Evolutionary conservation across 179 eudicot species (phyloP).

Genomic region (Beta macrorhiza): DNA sequence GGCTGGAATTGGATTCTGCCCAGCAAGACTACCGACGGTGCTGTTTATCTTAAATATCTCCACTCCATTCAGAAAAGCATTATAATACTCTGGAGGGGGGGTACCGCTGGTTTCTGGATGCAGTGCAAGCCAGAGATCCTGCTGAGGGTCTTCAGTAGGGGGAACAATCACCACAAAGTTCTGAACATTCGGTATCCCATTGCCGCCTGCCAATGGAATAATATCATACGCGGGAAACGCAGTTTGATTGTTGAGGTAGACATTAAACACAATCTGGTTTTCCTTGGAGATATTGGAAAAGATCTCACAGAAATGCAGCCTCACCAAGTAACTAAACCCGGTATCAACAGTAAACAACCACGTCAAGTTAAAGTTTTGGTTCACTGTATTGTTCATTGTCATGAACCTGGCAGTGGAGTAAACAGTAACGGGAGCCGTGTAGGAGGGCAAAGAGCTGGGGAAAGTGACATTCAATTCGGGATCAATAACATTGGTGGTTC

Average conservation of each 20-base stretch:
- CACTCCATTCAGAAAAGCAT: constrained; percentile 68
- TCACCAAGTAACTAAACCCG: constrained; percentile 68
- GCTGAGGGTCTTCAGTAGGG: constrained; percentile 42
- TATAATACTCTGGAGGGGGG: constrained; percentile 42
- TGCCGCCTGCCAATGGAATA: constrained; percentile 38
- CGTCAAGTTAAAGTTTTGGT: constrained; percentile 57
- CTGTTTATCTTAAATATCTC: constrained; percentile 70
- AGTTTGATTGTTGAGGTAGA: constrained; percentile 64
- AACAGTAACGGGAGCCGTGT: constrained; percentile 67
- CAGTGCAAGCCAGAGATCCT: constrained; percentile 68
- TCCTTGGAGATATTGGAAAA: constrained; percentile 29
- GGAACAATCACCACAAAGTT: constrained; percentile 57
- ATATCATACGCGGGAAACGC: constrained; percentile 50
- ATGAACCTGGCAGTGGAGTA: constrained; percentile 70
- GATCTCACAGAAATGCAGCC: constrained; percentile 92
- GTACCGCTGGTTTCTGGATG: constrained; percentile 38
- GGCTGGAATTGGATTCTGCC: constrained; percentile 73
- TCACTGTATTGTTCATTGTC: constrained; percentile 55
- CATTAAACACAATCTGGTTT: constrained; percentile 61
- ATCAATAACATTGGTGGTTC: constrained; percentile 46
- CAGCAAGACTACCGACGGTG: constrained; percentile 60
- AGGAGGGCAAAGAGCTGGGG: constrained; percentile 42
- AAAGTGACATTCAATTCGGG: constrained; percentile 41
- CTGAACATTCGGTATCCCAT: constrained; percentile 41
- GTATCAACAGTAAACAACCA: constrained; percentile 78